Base-by-base conservation (phyloP, 768 basidiomycete species). In the Amanita phalloides region DNA sequence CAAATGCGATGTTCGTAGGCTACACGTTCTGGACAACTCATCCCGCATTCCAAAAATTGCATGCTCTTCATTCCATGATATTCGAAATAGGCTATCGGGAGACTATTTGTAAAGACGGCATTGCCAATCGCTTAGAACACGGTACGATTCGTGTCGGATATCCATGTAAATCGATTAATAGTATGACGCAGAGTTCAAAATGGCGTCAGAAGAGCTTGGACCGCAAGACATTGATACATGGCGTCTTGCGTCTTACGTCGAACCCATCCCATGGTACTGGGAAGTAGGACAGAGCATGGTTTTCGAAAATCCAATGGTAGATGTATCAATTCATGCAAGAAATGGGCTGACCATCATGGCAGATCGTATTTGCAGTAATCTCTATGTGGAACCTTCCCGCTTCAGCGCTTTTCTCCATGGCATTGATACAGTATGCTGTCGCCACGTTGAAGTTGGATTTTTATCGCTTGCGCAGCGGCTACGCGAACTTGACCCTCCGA, bases 1-100 rank as follows among this genome's bases (percentile, higher is more conserved):
- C 4, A 25, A 37, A 26, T 45, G 39, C n/a, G 10, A 43, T 20
- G 28, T 8, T 21, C 9, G 2, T 42, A 73, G 73, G 68, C 1
- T 76, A 68, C 54, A 59, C 69, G 2, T 72, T 71, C 51, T 71
- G 67, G 66, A 66, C 69, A 1, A 60, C 61, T 3, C 68, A 73
- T 53, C 5, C 20, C 0, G 54, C 64, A 48, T 77, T 69, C 53
- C 61, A 67, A 49, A 63, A 66, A n/a, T 64, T 75, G 45, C 62
- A 66, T 25, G 51, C 63, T 10, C 63, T 76, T 10, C 71, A 71
- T 53, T 58, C 60, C 1, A 64, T 72, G n/a, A 58, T 70, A 0
- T 76, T 75, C 45, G 64, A 65, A 30, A 49, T 54, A 0, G 54
- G 61, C 10, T 70, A 69, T 53, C 63, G 70, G 30, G 54, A 63